phyloP scores from a whole-genome alignment of 2,329 filamentous ascomycete species.

The Cladorrhinum sp. region DNA sequence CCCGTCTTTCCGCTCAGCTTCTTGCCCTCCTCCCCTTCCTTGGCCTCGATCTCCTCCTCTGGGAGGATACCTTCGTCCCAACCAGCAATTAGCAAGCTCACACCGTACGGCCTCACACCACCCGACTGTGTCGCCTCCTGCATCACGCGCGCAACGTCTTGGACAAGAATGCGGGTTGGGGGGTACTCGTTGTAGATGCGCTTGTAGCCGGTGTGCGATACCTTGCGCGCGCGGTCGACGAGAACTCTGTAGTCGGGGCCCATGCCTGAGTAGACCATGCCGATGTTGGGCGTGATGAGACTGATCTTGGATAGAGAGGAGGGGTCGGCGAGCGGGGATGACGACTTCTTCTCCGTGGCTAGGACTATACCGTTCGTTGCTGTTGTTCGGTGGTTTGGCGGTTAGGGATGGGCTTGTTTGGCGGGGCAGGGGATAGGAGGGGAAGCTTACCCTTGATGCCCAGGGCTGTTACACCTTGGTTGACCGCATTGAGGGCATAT shows the following conservation, averaged over 20 bases:
- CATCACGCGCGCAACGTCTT: slow-evolving; percentile 96
- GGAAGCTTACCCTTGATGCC: slow-evolving; percentile 86
- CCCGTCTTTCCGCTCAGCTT: slow-evolving; percentile 83
- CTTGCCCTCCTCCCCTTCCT: slow-evolving; percentile 63
- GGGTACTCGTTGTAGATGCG: slow-evolving; percentile 99
- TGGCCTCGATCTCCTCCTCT: slow-evolving; percentile 65
- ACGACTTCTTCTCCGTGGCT: slow-evolving; percentile 99
- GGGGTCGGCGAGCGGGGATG: slow-evolving; percentile 92
- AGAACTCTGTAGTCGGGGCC: slow-evolving; percentile 96
- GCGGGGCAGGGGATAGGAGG: slow-evolving; percentile 1
- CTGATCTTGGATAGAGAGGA: slow-evolving; percentile 95
- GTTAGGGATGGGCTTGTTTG: neutral
- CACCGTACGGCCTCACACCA: slow-evolving; percentile 94
- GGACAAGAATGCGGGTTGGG: slow-evolving; percentile 97
- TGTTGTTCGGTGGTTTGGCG: slow-evolving; percentile 36
- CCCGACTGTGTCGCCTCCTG: slow-evolving; percentile 98
- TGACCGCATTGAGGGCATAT: slow-evolving; percentile 98
- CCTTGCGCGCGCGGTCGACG: slow-evolving; percentile 96
- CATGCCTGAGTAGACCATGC: slow-evolving; percentile 99
- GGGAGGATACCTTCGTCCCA: slow-evolving; percentile 98
- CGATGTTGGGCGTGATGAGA: slow-evolving; percentile 97
- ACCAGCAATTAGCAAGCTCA: slow-evolving; percentile 90
- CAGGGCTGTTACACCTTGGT: slow-evolving; percentile 96
- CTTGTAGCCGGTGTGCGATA: slow-evolving; percentile 98
- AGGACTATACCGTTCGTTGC: slow-evolving; percentile 98